Evolutionary conservation across 2,329 filamentous ascomycete genomes (phyloP).

Genomic region (Parascedosporium putredinis): DNA sequence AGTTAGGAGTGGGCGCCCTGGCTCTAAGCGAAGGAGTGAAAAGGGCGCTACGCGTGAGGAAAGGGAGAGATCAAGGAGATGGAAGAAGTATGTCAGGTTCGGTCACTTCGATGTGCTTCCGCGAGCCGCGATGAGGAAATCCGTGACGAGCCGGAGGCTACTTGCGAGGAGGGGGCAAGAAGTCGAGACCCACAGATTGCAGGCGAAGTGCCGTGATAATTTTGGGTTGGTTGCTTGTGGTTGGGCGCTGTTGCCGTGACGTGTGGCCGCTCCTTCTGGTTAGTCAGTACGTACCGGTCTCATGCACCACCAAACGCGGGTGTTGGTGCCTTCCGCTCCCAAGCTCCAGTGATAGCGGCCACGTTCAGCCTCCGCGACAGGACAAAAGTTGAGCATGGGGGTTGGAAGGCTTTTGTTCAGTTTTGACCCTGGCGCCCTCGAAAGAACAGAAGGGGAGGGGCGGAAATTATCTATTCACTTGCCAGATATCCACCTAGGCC

Average conservation of each 20-base stretch:
- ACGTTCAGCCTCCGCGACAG: neutral
- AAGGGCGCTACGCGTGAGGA: no score
- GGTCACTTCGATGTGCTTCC: neutral
- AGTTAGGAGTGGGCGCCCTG: no score
- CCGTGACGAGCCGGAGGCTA: neutral
- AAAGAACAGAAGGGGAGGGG: no score
- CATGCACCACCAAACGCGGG: neutral
- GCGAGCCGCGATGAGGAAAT: no score
- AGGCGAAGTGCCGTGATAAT: conserved; percentile 3
- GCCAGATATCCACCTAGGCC: no score
- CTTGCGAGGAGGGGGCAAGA: neutral
- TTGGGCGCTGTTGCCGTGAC: conserved; percentile 1
- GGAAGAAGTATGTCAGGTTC: neutral
- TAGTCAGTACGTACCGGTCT: neutral
- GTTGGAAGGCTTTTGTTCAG: no score
- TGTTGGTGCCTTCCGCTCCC: neutral
- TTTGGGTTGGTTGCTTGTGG: conserved; percentile 1
- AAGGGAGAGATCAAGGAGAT: no score
- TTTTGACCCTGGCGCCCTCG: no score
- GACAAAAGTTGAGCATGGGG: neutral
- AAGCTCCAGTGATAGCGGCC: neutral
- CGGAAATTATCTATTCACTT: no score
- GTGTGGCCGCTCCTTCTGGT: neutral
- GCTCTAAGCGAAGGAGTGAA: no score
- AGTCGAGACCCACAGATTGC: neutral